Conservation (phyloP, 129 eudicot species). For the Kitagawia praeruptora region DNA sequence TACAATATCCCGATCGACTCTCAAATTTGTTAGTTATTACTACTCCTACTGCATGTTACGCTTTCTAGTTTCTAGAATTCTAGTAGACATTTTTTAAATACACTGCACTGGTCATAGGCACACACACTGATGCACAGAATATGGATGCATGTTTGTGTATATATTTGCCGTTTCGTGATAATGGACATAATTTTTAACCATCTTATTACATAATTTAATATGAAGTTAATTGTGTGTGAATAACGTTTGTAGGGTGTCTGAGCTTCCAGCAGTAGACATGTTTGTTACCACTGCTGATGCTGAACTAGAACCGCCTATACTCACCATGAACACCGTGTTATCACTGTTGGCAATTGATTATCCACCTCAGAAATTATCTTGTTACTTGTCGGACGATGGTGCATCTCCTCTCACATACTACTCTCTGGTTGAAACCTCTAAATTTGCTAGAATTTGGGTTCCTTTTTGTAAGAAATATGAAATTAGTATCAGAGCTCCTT, state of each 20-base stretch:
- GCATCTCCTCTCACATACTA: conserved; percentile 33
- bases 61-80: not conserved
- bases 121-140: not conserved
- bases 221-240: not conserved
- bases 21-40: not conserved
- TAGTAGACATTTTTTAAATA: not conserved
- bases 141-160: not conserved
- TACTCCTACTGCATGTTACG: not conserved
- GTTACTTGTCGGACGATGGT: conserved; percentile 49
- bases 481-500: conserved; percentile 42
- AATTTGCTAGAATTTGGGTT: conserved; percentile 44
- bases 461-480: conserved; percentile 46
- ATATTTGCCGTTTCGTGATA: not conserved
- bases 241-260: conserved; percentile 10
- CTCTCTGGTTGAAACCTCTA: conserved; percentile 34
- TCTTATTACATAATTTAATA: not conserved
- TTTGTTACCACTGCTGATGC: conserved; percentile 46
- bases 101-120: not conserved
- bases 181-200: not conserved
- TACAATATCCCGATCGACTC: conserved; percentile 35
- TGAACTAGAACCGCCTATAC: conserved; percentile 33
- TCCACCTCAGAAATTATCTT: conserved; percentile 39
- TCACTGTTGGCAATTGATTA: conserved; percentile 43
- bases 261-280: conserved; percentile 28
- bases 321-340: conserved; percentile 45